A percentile compares a stretch with the other conserved stretches of the same genome.
Evolutionary conservation across 768 basidiomycete species (phyloP).

Genomic region (Sarcodon aspratus): DNA sequence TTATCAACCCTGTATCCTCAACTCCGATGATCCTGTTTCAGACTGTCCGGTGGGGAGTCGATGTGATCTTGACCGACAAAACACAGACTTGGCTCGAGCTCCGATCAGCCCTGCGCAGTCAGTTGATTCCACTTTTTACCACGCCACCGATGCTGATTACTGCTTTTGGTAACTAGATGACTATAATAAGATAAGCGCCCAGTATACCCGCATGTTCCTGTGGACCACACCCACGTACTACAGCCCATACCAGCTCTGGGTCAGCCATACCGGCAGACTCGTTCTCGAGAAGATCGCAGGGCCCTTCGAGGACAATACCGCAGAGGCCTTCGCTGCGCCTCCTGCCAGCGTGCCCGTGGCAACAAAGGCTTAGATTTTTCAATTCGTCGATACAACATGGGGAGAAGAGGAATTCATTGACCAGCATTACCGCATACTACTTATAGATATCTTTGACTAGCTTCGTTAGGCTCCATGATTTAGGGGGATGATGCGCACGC

Average conservation of each 20-base stretch:
- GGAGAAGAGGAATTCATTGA: no score
- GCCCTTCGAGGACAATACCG: slow-evolving; percentile 12
- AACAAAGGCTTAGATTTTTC: no score
- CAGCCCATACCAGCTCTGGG: slow-evolving; percentile 26
- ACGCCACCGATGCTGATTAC: not conserved
- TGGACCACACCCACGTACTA: slow-evolving; percentile 63
- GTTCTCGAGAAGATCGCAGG: slow-evolving; percentile 40
- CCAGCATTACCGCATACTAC: no score
- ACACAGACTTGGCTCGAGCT: slow-evolving; percentile 60
- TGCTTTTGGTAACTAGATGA: slow-evolving; percentile 30
- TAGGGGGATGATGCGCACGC: no score
- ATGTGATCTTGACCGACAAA: slow-evolving; percentile 70
- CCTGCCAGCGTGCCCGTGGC: no score
- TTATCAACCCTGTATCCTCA: not conserved
- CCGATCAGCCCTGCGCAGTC: slow-evolving; percentile 46
- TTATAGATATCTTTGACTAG: no score
- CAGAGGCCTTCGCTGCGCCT: no score
- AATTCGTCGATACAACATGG: no score
- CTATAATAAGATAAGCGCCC: slow-evolving; percentile 52
- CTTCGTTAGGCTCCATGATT: no score
- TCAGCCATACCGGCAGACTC: not conserved
- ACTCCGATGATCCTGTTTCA: slow-evolving; percentile 13
- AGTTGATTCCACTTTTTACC: slow-evolving; percentile 9
- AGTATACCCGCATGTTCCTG: slow-evolving; percentile 51
- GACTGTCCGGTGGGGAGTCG: slow-evolving; percentile 71